Percentiles rank a stretch among this genome's conserved stretches.
Conservation (phyloP, 2,329 filamentous ascomycete genomes). For the Diplodia mutila region DNA sequence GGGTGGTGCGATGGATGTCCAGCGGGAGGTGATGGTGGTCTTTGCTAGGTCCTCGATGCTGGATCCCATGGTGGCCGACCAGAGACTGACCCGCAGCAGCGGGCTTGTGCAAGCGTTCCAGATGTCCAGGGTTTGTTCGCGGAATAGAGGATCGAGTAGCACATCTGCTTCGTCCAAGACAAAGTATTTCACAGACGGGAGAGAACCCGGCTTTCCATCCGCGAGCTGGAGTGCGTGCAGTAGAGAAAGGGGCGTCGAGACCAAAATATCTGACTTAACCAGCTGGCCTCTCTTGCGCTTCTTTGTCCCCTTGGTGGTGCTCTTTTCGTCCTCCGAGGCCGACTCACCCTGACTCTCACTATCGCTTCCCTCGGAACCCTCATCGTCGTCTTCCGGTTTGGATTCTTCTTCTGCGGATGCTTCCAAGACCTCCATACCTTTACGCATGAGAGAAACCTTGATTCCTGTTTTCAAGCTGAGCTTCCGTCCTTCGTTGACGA, state of each 20-base stretch:
- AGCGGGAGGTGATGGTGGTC: conserved; percentile 61
- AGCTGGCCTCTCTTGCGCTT: conserved; percentile 49
- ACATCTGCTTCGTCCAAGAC: conserved; percentile 95
- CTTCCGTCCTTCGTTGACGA: conserved; percentile 76
- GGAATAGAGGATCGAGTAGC: conserved; percentile 86
- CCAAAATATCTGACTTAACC: conserved; percentile 76
- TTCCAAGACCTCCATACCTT: conserved; percentile 70
- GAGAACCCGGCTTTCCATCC: conserved; percentile 49
- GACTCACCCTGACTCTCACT: conserved; percentile 45
- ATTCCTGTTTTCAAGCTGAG: conserved; percentile 76
- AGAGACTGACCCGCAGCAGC: conserved; percentile 75
- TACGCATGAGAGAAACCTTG: conserved; percentile 79
- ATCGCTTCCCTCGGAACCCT: conserved; percentile 37
- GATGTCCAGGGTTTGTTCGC: conserved; percentile 81
- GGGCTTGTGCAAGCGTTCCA: conserved; percentile 78
- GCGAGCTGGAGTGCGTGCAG: conserved; percentile 69
- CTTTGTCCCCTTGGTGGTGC: conserved; percentile 43
- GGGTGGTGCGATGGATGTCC: conserved; percentile 41
- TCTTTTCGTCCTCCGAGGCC: conserved; percentile 37
- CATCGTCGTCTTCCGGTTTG: conserved; percentile 33
- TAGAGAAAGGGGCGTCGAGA: conserved; percentile 78
- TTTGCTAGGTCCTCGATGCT: conserved; percentile 81
- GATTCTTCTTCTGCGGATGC: conserved; percentile 47
- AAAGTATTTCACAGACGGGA: conserved; percentile 72
- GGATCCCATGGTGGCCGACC: conserved; percentile 97